These are phyloP conservation scores for Globisporangium paddicum DNA, from an alignment of 352 stramenopile species.

Conservation along the genomic window DNA sequence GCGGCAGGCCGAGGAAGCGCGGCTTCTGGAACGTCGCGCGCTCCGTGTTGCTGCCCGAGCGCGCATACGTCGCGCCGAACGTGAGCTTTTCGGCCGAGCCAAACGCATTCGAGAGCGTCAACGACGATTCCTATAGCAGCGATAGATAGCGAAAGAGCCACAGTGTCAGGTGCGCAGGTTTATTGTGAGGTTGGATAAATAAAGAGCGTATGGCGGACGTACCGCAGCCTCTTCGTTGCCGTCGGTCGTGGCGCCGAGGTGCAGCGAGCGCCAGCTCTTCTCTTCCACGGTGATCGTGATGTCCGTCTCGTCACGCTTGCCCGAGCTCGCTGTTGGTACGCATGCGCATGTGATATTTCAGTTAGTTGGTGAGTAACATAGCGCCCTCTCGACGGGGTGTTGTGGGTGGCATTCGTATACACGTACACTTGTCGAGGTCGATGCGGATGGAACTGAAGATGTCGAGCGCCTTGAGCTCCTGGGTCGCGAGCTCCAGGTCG, in stretches of 20 bases:
- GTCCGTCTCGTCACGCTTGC: slow-evolving; percentile 71
- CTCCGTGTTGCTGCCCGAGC: slow-evolving; percentile 82
- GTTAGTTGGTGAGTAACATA: too few species aligned
- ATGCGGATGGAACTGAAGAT: slow-evolving; percentile 86
- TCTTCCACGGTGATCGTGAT: slow-evolving; percentile 87
- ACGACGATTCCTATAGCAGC: slow-evolving; percentile 66
- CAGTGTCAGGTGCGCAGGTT: neutral
- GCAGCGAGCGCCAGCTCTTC: slow-evolving; percentile 80
- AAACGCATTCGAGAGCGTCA: slow-evolving; percentile 79
- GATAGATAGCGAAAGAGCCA: neutral
- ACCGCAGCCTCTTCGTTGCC: slow-evolving; percentile 82
- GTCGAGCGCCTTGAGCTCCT: slow-evolving; percentile 69
- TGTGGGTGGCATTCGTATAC: too few species aligned
- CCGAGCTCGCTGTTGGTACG: slow-evolving; percentile 46
- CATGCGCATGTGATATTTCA: neutral
- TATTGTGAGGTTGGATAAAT: neutral
- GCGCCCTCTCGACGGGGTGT: too few species aligned
- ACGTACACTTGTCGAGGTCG: slow-evolving; percentile 66
- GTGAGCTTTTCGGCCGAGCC: slow-evolving; percentile 83
- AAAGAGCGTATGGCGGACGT: too few species aligned
- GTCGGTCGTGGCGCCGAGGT: slow-evolving; percentile 81
- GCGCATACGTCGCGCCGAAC: slow-evolving; percentile 74
- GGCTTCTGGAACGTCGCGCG: slow-evolving; percentile 84
- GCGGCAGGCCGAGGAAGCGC: slow-evolving; percentile 74
- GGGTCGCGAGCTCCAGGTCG: slow-evolving; percentile 52